Evolutionary conservation across 2,329 filamentous ascomycete genomes (phyloP), one percentile per base, ranked within the genome.

Genomic region (Paracamarosporium sp.): DNA sequence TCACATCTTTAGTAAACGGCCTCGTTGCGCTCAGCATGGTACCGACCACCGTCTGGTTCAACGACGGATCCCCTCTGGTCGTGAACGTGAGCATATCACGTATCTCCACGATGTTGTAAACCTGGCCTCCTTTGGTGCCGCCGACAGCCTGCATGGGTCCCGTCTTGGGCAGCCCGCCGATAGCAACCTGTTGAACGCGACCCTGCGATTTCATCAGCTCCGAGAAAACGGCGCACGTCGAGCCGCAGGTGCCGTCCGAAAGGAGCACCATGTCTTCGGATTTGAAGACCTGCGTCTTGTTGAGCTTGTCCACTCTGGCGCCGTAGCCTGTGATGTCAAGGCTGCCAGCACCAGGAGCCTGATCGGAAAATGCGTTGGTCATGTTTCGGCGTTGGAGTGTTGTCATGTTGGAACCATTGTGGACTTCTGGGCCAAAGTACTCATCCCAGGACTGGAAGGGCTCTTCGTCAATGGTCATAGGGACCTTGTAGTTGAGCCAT

Each of bases 171-270:
- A 68, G 68, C 11, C 77, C 78, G 30, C 77, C 78, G 4, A 80
- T 65, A 20, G 70, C 72, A 51, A 80, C 67, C 38, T 70, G 70
- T 30, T 75, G 69, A 17, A 79, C 70, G 17, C 70, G 67, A 1
- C 66, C 77, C 61, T 78, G 75, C 24, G 70, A 68, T 20, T 72
- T 71, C 74, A 79, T 77, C 20, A 79, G 60, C 53, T 80, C 77
- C 25, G 67, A 63, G 67, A 80, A 80, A 56, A 79, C 70, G 22
- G 77, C 75, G 64, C 78, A 80, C 22, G 77, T 77, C 1, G 67
- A 73, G 1, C 74, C 73, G 57, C 78, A 80, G 61, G 68, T 71
- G 41, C 77, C 77, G 40, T 80, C 77, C 55, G 30, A 11, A 13
- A 31, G 30, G 9, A 31, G 30, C 3, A 31, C 60, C 27, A 77